Base-by-base conservation (phyloP, 257 asterid genomes). In the Gentiana dahurica region DNA sequence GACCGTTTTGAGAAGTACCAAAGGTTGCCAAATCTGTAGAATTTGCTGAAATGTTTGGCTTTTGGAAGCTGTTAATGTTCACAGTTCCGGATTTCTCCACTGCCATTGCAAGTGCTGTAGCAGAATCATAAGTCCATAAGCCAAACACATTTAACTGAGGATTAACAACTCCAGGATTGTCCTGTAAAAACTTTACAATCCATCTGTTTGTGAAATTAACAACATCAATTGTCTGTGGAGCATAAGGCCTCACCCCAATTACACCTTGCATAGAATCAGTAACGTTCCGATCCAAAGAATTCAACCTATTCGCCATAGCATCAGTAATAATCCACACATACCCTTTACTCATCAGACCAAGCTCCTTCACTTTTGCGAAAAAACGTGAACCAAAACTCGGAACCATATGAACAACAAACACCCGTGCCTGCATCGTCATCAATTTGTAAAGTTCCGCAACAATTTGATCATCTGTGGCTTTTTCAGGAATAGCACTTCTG, bases 31-130 rank as follows among this genome's bases (percentile, higher is more conserved):
- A 24, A 24, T 24, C 24, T 24, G 24, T 24, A 24, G 24, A 24
- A 24, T 24, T 24, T 24, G 24, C 24, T 24, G 24, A 24, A 0
- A 24, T 24, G 24, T 2, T 73, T 71, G 11, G 82, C 73, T 1
- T 64, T 37, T 60, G 49, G 34, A 73, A 78, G 45, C 24, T 34
- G 24, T 24, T 24, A 34, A 11, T 24, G n/a, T 43, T 13, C 3
- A 38, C 55, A 13, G n/a, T 8, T 49, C 61, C 58, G 36, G 68
- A 60, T 67, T 37, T 61, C 57, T 80, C 86, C 9, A 65, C 68
- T 24, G 84, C 84, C 74, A 63, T 57, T 55, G 82, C 81, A 59
- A 78, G 74, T 37, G 83, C 89, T 66, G 68, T 64, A 54, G 73
- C 39, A 34, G 79, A 68, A 58, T 81, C 88, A 36, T 77, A 81